These are phyloP conservation scores for Fusarium anguioides DNA, from an alignment of 2,329 filamentous ascomycete species.

Conservation along the genomic window DNA sequence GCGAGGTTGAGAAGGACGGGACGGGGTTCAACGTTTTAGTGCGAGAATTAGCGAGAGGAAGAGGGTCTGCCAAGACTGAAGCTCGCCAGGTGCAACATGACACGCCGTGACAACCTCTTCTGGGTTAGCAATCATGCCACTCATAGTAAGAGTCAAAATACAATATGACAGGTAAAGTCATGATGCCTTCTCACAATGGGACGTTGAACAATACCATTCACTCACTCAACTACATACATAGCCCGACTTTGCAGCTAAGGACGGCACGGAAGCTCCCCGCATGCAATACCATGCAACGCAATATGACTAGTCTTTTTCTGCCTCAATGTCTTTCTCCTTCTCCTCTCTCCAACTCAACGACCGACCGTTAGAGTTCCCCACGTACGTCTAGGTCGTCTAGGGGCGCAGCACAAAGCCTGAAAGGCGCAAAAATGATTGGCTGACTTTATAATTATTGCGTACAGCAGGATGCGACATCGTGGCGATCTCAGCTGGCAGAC, in stretches of 20 bases:
- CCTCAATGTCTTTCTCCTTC: background rate
- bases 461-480: constrained; percentile 21
- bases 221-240: background rate
- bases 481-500: constrained; percentile 26
- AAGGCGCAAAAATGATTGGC: constrained; percentile 14
- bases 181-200: constrained; percentile 5
- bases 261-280: constrained; percentile 20
- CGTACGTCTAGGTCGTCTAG: too few species aligned
- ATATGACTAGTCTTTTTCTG: constrained; percentile 8
- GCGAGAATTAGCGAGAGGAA: background rate
- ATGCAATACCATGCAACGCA: constrained; percentile 7
- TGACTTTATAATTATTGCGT: constrained; percentile 12
- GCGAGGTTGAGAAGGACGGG: constrained; percentile 5
- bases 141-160: background rate
- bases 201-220: constrained; percentile 14
- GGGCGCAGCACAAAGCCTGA: constrained; percentile 18
- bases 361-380: constrained; percentile 14
- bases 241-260: constrained; percentile 1
- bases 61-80: constrained; percentile 12
- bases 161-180: constrained; percentile 30
- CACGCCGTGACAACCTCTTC: constrained; percentile 15
- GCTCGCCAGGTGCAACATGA: constrained; percentile 21
- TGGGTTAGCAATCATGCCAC: constrained; percentile 12
- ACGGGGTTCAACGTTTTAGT: background rate
- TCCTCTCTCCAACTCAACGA: background rate